These are phyloP conservation scores for Ettlia oleoabundans DNA, from an alignment of 139 green algal species.

Conservation along the genomic window DNA sequence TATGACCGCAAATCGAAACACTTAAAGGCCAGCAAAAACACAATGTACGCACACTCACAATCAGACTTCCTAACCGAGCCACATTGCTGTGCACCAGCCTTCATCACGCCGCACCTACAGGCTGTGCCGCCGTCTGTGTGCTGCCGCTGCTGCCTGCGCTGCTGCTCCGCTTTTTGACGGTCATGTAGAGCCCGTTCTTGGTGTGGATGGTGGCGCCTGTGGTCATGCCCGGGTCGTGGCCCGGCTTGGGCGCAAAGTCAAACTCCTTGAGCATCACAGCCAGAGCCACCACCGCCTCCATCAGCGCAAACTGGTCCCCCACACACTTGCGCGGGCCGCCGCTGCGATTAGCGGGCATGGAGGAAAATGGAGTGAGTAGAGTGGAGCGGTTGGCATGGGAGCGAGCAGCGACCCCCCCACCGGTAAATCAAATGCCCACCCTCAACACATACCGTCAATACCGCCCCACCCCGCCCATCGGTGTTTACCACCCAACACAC, in stretches of 20 bases:
- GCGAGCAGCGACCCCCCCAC: too few relatives aligned
- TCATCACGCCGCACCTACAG: slow-evolving; percentile 24
- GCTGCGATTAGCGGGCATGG: slow-evolving; percentile 33
- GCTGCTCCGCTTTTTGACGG: slow-evolving; percentile 58
- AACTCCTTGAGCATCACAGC: slow-evolving; percentile 85
- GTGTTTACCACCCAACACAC: too few relatives aligned
- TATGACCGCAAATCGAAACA: too few relatives aligned
- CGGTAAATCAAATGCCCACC: too few relatives aligned
- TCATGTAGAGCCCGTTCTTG: slow-evolving; percentile 88
- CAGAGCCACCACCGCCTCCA: slow-evolving; percentile 85
- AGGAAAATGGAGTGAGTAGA: background rate
- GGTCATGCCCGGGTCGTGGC: slow-evolving; percentile 91
- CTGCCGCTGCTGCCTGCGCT: background rate
- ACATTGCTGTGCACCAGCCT: too few relatives aligned
- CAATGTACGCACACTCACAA: too few relatives aligned
- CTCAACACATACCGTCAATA: too few relatives aligned
- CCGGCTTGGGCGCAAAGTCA: slow-evolving; percentile 80
- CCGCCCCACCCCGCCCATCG: too few relatives aligned
- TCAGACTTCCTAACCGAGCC: too few relatives aligned
- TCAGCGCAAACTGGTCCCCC: slow-evolving; percentile 97
- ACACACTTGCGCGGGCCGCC: slow-evolving; percentile 96
- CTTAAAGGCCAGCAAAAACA: too few relatives aligned
- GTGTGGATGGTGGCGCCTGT: slow-evolving; percentile 96
- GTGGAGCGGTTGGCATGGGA: background rate
- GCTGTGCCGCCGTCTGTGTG: background rate